Conservation (phyloP, 148 eudicot genomes). For the Spergularia marina region DNA sequence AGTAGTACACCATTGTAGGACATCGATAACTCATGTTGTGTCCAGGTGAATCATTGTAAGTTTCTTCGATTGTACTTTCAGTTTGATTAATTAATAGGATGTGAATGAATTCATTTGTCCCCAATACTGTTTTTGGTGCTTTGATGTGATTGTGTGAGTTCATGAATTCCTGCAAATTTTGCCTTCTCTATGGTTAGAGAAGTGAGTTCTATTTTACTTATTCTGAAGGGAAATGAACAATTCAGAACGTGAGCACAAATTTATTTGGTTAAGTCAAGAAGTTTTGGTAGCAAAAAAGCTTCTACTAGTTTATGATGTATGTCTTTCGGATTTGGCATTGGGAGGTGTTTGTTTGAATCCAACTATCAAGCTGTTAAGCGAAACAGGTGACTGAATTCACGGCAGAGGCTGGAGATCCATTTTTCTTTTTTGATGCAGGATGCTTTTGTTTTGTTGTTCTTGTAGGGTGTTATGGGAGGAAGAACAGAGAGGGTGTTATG, state of each 20-base stretch:
- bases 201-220: neutral
- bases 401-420: neutral
- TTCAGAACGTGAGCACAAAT: too few relatives aligned
- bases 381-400: neutral
- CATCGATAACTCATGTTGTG: neutral
- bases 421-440: neutral
- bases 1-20: neutral
- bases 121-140: neutral
- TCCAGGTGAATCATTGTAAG: constrained; percentile 17
- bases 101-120: constrained; percentile 3
- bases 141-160: too few relatives aligned
- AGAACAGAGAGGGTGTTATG: neutral
- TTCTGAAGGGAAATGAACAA: neutral
- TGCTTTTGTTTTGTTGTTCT: neutral
- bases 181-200: neutral
- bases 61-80: constrained; percentile 2
- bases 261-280: too few relatives aligned
- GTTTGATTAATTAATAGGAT: neutral
- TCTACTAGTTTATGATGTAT: neutral
- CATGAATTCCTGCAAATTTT: too few relatives aligned
- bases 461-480: neutral
- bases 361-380: neutral
- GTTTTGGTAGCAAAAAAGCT: neutral
- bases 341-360: neutral
- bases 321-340: neutral